These are phyloP conservation scores for Ophiostoma australiae DNA, from an alignment of 2,329 filamentous ascomycete species.

Conservation along the genomic window DNA sequence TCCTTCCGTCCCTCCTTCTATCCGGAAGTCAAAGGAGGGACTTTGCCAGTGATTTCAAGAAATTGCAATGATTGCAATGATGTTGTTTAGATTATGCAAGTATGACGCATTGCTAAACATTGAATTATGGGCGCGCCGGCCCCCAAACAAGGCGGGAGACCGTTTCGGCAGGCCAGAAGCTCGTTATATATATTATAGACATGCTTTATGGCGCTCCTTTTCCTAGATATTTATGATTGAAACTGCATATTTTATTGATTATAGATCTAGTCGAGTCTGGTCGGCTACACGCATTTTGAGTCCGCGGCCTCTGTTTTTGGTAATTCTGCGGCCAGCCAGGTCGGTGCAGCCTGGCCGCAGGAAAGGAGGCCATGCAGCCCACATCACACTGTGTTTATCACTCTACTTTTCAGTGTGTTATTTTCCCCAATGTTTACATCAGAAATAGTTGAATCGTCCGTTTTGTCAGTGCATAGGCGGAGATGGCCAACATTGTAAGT, in stretches of 20 bases:
- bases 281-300: neutral
- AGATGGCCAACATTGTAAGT: neutral
- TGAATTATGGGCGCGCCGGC: neutral
- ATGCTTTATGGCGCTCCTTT: neutral
- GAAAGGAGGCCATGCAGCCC: constrained; percentile 22
- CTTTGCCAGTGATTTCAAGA: neutral
- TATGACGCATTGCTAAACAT: neutral
- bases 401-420: neutral
- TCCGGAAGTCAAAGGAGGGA: neutral
- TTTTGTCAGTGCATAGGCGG: neutral
- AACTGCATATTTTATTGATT: neutral
- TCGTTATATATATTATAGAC: neutral
- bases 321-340: constrained; percentile 16
- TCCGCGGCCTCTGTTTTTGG: neutral
- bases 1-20: neutral
- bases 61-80: neutral
- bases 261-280: neutral
- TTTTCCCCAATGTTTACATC: neutral
- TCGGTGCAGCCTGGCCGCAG: constrained; percentile 22
- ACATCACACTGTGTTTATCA: constrained; percentile 3
- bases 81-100: constrained; percentile 1
- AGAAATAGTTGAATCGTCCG: neutral
- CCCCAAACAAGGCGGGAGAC: constrained; percentile 3
- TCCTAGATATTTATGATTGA: neutral
- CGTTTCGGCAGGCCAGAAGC: neutral